Base-by-base conservation (phyloP, 83 land plant genomes). In the Diphasiastrum complanatum region DNA sequence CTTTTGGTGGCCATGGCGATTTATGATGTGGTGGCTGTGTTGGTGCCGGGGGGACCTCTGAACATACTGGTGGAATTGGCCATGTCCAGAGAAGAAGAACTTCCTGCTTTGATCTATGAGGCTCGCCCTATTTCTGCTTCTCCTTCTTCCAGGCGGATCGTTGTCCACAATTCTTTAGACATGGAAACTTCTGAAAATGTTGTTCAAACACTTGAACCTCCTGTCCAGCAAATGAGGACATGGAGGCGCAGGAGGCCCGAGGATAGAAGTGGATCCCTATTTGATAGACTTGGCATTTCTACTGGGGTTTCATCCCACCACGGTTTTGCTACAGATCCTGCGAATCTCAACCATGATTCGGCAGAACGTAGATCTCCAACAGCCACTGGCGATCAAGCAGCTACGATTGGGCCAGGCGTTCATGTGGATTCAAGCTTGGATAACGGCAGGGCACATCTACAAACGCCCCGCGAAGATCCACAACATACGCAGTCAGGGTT, bases 21-120 rank as follows among this genome's bases (percentile, higher is more conserved):
- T 45, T 93, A 89, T 68, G 92, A 93, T 64, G 64, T 85, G 12
- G 84, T 81, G 22, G 96, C 99, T 2, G 99, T 93, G 37, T 74
- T 93, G 75, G 49, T 81, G 45, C 99, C 99, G 12, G 84, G 77
- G 43, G 99, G 99, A 1, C 99, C 99, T 5, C 69, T 93, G 54
- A 83, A 89, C 60, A 64, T 93, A 11, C 74, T 93, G 58, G 91
- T 93, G 51, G 91, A 93, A 79, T 84, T 93, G 12, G 96, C 99
- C 0, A 85, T 88, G 16, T 71, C 83, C 3, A 66, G 99, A 48
- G 88, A 93, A 61, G 96, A 93, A 68, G 91, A 93, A 3, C 77
- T 93, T 0, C 99, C 99, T 1, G 99, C 99, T 45, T 59, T 93
- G 57, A 88, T 93, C 18, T 93, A 93, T 62, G 96, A 93, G 61